Conservation (phyloP, 257 asterid species). For the Solanum chilense region DNA sequence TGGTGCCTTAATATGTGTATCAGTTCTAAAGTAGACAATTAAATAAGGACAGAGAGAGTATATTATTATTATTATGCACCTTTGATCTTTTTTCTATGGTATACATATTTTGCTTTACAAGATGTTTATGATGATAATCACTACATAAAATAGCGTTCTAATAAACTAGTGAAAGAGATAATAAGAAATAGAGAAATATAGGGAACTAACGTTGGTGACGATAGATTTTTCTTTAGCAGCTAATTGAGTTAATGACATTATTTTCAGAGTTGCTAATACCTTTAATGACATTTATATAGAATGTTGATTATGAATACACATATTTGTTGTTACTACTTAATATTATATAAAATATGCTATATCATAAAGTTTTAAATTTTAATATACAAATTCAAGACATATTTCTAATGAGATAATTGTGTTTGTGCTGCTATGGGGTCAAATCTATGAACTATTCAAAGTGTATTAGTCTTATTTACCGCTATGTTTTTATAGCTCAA, state of each 20-base stretch:
- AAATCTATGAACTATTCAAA: too few relatives aligned
- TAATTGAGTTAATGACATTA: too few relatives aligned
- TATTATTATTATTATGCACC: neutral
- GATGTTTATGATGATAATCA: too few relatives aligned
- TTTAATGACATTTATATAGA: too few relatives aligned
- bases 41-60: accelerated
- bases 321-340: neutral
- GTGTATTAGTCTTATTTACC: too few relatives aligned
- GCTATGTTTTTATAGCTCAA: too few relatives aligned
- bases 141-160: neutral
- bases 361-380: neutral
- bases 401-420: neutral
- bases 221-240: neutral
- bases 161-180: neutral
- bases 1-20: too few relatives aligned
- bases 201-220: too few relatives aligned
- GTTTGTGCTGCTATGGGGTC: neutral
- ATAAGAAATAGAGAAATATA: neutral
- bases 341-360: neutral
- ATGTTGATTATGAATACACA: too few relatives aligned
- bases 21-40: too few relatives aligned
- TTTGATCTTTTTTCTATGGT: neutral
- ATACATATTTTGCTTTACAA: too few relatives aligned
- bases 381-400: neutral
- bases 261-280: too few relatives aligned